Evolutionary conservation across 345 rosid species (phyloP).

Genomic region (Lepidium aucheri): DNA sequence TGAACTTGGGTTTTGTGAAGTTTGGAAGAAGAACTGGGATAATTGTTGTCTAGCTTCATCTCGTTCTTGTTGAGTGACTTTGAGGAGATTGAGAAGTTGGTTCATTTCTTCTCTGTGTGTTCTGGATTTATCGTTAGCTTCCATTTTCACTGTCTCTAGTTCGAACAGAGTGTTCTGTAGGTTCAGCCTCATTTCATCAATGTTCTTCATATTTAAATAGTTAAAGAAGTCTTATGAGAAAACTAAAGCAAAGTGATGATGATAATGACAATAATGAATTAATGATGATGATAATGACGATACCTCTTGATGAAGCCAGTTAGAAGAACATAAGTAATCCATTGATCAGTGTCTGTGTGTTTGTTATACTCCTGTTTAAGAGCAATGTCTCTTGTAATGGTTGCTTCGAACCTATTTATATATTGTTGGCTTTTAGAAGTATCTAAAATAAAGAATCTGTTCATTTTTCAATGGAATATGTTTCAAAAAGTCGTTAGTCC

Average conservation of each 20-base stretch:
- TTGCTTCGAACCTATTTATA: background rate
- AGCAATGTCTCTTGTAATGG: background rate
- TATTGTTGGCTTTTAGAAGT: background rate
- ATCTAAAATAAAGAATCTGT: background rate
- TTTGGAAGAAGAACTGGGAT: slow-evolving; percentile 34
- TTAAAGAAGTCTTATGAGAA: background rate
- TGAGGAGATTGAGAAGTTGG: slow-evolving; percentile 44
- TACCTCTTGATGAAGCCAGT: slow-evolving; percentile 27
- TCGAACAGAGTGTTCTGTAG: slow-evolving; percentile 51
- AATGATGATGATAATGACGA: background rate
- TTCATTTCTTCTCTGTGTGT: slow-evolving; percentile 42
- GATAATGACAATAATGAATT: background rate
- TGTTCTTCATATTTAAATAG: slow-evolving; percentile 29
- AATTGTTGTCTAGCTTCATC: slow-evolving; percentile 64
- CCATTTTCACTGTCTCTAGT: slow-evolving; percentile 50
- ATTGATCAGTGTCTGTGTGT: background rate
- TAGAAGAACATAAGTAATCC: slow-evolving; percentile 13
- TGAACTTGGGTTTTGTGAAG: slow-evolving; percentile 26
- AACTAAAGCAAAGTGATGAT: background rate
- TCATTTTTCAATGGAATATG: background rate
- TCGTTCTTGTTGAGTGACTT: slow-evolving; percentile 58
- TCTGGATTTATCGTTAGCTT: slow-evolving; percentile 43
- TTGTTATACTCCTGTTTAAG: slow-evolving; percentile 15
- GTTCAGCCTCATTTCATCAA: slow-evolving; percentile 51
- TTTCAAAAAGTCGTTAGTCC: background rate